phyloP scores from a whole-genome alignment of 768 basidiomycete species.

The Ephemerocybe angulata region DNA sequence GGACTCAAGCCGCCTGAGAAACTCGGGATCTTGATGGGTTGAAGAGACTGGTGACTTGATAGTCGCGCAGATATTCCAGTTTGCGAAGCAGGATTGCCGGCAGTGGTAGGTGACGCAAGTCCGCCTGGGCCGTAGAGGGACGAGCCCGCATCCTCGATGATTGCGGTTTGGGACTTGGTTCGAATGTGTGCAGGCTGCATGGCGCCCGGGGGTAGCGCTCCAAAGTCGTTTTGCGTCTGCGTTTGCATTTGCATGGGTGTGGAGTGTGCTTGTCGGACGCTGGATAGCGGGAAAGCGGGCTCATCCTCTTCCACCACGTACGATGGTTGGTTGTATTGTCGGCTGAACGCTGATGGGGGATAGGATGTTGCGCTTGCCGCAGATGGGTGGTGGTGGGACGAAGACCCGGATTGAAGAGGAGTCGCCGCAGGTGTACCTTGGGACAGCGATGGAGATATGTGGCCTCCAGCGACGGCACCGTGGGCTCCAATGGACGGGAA shows the following conservation, averaged over 20 bases:
- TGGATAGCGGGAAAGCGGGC: slow-evolving; percentile 16
- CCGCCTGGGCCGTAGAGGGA: slow-evolving; percentile 17
- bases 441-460: not conserved
- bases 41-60: slow-evolving; percentile 15
- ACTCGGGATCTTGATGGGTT: not conserved
- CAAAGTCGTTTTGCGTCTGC: slow-evolving; percentile 26
- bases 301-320: slow-evolving; percentile 10
- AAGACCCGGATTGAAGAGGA: not conserved
- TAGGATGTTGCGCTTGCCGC: not conserved
- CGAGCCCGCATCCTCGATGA: slow-evolving; percentile 63
- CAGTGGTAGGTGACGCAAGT: slow-evolving; percentile 6
- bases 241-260: not conserved
- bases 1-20: slow-evolving; percentile 8
- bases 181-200: slow-evolving; percentile 65
- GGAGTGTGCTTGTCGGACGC: slow-evolving; percentile 6
- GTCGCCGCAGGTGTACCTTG: not conserved
- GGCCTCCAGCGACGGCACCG: not conserved
- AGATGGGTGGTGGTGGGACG: not conserved
- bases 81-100: slow-evolving; percentile 15
- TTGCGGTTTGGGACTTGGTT: slow-evolving; percentile 79
- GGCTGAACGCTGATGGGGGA: slow-evolving; percentile 1
- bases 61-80: slow-evolving; percentile 11
- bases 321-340: not conserved
- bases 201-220: slow-evolving; percentile 53
- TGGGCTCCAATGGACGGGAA: slow-evolving; percentile 56